phyloP scores from a whole-genome alignment of 768 basidiomycete genomes.

The Cubamyces sp. region DNA sequence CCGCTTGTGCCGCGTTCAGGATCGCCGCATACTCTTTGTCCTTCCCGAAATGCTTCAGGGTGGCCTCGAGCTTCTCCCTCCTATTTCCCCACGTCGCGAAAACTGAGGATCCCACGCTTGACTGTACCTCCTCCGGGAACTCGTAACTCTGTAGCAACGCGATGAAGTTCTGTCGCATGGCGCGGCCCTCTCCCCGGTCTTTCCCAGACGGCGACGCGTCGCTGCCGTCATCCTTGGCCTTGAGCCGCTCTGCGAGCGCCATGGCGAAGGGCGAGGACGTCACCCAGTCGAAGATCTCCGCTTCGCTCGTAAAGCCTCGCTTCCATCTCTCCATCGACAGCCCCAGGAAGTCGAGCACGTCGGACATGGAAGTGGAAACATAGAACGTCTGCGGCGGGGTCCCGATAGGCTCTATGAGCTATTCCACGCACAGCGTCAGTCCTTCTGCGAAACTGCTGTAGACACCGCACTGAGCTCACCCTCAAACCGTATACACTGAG shows the following conservation, averaged over 20 bases:
- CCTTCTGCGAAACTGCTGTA: not conserved
- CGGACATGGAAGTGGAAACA: conserved; percentile 53
- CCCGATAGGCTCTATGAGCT: conserved; percentile 38
- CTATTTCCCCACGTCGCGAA: not conserved
- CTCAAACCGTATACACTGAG: conserved; percentile 61
- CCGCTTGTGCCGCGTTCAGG: conserved; percentile 33
- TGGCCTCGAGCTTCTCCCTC: conserved; percentile 22
- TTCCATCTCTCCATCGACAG: conserved; percentile 55
- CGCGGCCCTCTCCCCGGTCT: conserved; percentile 51
- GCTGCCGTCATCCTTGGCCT: conserved; percentile 29
- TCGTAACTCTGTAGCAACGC: conserved; percentile 45
- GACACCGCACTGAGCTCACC: conserved; percentile 38
- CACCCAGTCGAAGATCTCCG: conserved; percentile 62
- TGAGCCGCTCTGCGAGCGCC: conserved; percentile 39
- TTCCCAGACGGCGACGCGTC: conserved; percentile 34
- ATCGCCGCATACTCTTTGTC: conserved; percentile 32
- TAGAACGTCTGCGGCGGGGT: conserved; percentile 45
- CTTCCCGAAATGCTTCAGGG: conserved; percentile 26
- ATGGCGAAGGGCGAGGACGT: conserved; percentile 57
- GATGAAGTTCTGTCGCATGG: conserved; percentile 65
- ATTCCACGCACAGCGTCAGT: conserved; percentile 20
- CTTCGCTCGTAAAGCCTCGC: conserved; percentile 57
- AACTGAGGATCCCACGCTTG: not conserved
- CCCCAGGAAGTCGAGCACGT: conserved; percentile 60
- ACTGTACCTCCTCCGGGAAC: not conserved